Base-by-base conservation (phyloP, 192 early-diverging fungal genomes). In the Allomyces macrogynus region DNA sequence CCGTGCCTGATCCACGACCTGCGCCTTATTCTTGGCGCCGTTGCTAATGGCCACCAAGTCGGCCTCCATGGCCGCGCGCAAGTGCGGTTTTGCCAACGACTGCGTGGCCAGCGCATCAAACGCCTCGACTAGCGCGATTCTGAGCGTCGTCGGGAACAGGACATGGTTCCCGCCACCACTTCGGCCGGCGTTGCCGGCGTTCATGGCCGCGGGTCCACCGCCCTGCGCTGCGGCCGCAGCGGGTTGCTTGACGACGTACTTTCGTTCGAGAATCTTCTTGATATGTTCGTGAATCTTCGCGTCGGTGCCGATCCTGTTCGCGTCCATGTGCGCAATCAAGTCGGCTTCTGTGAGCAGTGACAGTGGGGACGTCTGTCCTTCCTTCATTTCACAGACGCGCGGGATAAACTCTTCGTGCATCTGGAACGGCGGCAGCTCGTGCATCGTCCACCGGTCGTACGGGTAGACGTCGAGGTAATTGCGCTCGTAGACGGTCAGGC, bases 251-350 rank as follows among this genome's bases (percentile, higher is more conserved):
- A 83, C 78, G 4, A 80, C 84, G 71, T 99, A 99, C 44, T 93
- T 81, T 14, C 95, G 83, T 1, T 88, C 86, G 12, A 85, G 81
- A 42, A 99, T 88, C 62, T 84, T 97, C 68, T 92, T 89, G 69
- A 99, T 99, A 64, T 97, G 94, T 42, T 94, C 88, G 10, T 86
- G 86, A 32, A 97, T 95, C 0, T 93, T 99, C 0, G 95, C 94
- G 72, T 99, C 95, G 8, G 95, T 99, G 16, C 92, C 95, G 54
- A 99, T 97, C 20, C 89, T 90, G 68, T 87, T 87, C 71, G 88
- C 85, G 65, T 97, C 90, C 93, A 99, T 95, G 23, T 87, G 65
- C 0, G 76, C 78, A 68, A 99, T 91, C 42, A 99, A 76, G 27
- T 97, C 92, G 12, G 82, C 75, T 67, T 93, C 92, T 0, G 84